phyloP scores from a whole-genome alignment of 2,329 filamentous ascomycete genomes.

The Penicillium crustosum region DNA sequence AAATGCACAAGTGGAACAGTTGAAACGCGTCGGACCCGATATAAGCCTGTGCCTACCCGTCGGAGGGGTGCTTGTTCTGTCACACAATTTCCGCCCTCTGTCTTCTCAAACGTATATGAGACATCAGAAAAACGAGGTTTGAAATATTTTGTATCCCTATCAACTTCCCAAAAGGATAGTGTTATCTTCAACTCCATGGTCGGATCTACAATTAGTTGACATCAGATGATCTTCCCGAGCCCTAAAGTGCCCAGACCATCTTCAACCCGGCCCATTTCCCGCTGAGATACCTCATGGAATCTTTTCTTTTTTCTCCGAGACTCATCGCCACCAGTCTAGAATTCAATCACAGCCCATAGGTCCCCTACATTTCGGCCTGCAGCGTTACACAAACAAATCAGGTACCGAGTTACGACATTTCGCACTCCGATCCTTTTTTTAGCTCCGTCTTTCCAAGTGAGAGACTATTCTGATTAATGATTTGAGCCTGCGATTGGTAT shows the following conservation, averaged over 20 bases:
- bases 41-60: constrained; percentile 22
- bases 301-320: constrained; percentile 14
- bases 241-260: neutral
- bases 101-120: constrained; percentile 10
- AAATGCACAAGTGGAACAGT: constrained; percentile 13
- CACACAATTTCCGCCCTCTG: constrained; percentile 17
- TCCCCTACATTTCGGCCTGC: constrained; percentile 10
- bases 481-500: neutral
- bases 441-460: neutral
- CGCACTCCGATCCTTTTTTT: neutral
- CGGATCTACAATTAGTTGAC: neutral
- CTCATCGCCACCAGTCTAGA: constrained; percentile 11
- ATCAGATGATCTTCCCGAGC: constrained; percentile 13
- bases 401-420: constrained; percentile 21
- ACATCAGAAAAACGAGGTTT: neutral
- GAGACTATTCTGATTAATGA: neutral
- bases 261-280: neutral
- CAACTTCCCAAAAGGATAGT: neutral
- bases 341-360: constrained; percentile 13
- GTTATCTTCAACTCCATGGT: neutral
- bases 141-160: neutral
- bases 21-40: constrained; percentile 26
- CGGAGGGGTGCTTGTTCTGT: constrained; percentile 22
- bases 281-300: neutral
- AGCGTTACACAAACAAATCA: constrained; percentile 24